A percentile compares a stretch with the other conserved stretches of the same genome.
Conservation (phyloP, 108 stramenopile genomes). For the Fistulifera solaris region DNA sequence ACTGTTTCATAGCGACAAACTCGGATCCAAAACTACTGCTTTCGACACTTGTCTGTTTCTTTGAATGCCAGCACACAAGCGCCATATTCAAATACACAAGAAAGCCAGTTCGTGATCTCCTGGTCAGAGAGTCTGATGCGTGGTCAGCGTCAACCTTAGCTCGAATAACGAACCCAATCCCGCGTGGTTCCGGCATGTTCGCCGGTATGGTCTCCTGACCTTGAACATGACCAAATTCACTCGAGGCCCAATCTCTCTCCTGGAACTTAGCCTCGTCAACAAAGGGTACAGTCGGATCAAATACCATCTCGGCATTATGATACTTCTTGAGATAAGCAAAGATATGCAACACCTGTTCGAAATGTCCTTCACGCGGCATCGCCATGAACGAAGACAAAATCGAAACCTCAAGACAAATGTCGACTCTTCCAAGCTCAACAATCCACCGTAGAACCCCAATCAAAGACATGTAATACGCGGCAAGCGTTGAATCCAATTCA, state of each 20-base stretch:
- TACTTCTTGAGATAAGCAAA: slow-evolving; percentile 19
- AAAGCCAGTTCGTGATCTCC: slow-evolving; percentile 23
- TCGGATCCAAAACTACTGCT: slow-evolving; percentile 17
- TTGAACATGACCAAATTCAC: slow-evolving; percentile 15
- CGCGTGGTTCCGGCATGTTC: slow-evolving; percentile 20
- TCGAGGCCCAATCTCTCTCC: slow-evolving; percentile 20
- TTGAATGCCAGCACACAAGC: slow-evolving; percentile 28
- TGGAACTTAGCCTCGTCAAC: slow-evolving; percentile 16
- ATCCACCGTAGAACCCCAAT: slow-evolving; percentile 20
- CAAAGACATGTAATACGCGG: slow-evolving; percentile 3
- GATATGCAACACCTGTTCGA: slow-evolving; percentile 2
- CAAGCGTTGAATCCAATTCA: slow-evolving; percentile 2
- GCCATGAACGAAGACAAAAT: slow-evolving; percentile 15
- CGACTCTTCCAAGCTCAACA: slow-evolving; percentile 23
- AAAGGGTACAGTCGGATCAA: slow-evolving; percentile 30
- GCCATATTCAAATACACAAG: slow-evolving; percentile 19
- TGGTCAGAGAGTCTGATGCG: slow-evolving; percentile 20
- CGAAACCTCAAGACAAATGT: slow-evolving; percentile 18
- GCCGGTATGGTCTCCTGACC: slow-evolving; percentile 16
- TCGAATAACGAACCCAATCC: slow-evolving; percentile 17
- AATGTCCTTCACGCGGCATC: slow-evolving; percentile 19
- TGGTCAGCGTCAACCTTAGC: slow-evolving; percentile 28
- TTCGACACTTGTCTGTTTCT: slow-evolving; percentile 31
- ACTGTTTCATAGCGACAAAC: slow-evolving; percentile 40
- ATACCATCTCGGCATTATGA: slow-evolving; percentile 32